Conservation (phyloP, 495 filamentous ascomycete genomes). For the Lentithecium fluviatile region DNA sequence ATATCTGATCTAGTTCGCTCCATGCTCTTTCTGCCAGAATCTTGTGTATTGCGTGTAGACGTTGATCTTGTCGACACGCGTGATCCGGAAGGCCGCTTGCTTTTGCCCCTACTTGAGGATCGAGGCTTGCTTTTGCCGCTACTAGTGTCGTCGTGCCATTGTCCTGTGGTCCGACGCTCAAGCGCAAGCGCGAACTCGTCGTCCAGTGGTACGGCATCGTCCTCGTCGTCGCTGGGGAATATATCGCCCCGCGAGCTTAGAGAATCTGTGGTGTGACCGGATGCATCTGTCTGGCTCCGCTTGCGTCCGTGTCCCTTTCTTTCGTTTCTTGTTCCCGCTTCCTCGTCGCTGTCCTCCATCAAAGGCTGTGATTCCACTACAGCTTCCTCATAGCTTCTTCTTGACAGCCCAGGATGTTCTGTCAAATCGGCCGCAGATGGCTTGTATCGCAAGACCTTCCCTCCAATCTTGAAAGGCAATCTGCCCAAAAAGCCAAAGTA, state of each 20-base stretch:
- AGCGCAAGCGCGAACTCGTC: slow-evolving; percentile 88
- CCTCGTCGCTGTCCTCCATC: slow-evolving; percentile 62
- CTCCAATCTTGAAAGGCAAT: slow-evolving; percentile 82
- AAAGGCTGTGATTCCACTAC: slow-evolving; percentile 59
- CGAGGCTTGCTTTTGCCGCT: slow-evolving; percentile 67
- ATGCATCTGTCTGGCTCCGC: slow-evolving; percentile 79
- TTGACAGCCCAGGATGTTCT: slow-evolving; percentile 69
- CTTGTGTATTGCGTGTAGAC: slow-evolving; percentile 41
- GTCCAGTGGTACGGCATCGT: slow-evolving; percentile 85
- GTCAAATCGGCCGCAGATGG: slow-evolving; percentile 88
- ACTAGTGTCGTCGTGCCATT: slow-evolving; percentile 63
- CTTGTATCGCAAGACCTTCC: slow-evolving; percentile 75
- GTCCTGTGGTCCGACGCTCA: slow-evolving; percentile 59
- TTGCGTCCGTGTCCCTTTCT: slow-evolving; percentile 54
- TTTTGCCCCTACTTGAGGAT: slow-evolving; percentile 16
- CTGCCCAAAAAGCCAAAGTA: slow-evolving; percentile 81
- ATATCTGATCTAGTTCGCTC: slow-evolving; percentile 26
- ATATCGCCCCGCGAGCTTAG: slow-evolving; percentile 90
- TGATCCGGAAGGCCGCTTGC: slow-evolving; percentile 43
- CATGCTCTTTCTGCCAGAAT: slow-evolving; percentile 30
- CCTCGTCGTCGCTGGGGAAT: slow-evolving; percentile 88
- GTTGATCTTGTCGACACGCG: slow-evolving; percentile 39
- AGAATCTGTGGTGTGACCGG: slow-evolving; percentile 80
- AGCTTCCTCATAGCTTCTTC: slow-evolving; percentile 51
- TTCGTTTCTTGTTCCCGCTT: slow-evolving; percentile 36